Evolutionary conservation across 176 grass and related monocot species (phyloP).

Genomic region (Oryza longistaminata): DNA sequence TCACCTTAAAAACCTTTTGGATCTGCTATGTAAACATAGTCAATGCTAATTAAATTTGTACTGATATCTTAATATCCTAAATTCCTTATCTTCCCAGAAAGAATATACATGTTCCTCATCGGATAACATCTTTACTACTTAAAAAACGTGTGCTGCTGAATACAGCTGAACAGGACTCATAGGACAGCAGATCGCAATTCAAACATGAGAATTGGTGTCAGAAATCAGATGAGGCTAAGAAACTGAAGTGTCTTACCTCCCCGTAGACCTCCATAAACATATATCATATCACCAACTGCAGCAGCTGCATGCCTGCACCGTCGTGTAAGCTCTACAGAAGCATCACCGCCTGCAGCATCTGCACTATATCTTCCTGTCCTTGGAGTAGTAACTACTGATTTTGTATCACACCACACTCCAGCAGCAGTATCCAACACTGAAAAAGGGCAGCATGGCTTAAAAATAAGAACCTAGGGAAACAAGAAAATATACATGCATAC

Average conservation of each 20-base stretch:
- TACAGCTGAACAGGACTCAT: background rate
- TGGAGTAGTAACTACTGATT: slow-evolving; percentile 87
- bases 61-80: background rate
- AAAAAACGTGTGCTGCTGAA: background rate
- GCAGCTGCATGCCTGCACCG: slow-evolving; percentile 97
- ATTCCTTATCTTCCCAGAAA: background rate
- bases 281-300: slow-evolving; percentile 96
- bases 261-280: slow-evolving; percentile 95
- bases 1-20: background rate
- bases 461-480: slow-evolving; percentile 24
- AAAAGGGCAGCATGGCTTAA: slow-evolving; percentile 32
- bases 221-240: slow-evolving; percentile 8
- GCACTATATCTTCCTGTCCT: slow-evolving; percentile 96
- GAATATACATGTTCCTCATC: background rate
- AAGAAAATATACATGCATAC: background rate
- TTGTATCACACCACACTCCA: slow-evolving; percentile 98
- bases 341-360: slow-evolving; percentile 88
- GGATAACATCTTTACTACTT: background rate
- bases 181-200: background rate
- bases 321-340: slow-evolving; percentile 81
- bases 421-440: slow-evolving; percentile 94
- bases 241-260: slow-evolving; percentile 64
- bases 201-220: background rate
- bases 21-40: background rate
- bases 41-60: slow-evolving; percentile 1